Evolutionary conservation across 176 grass and related monocot genomes (phyloP).

Genomic region (Zea mays): Zm-B73-REFERENCE-NAM-5.0 NC_050096.1:281624001-281624500

Average conservation of each 20-base stretch:
- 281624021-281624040: not conserved
- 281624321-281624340: not conserved
- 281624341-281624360: not conserved
- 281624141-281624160: not conserved
- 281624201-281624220: not conserved
- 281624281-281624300: constrained; percentile 2
- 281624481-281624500: not conserved
- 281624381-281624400: not conserved
- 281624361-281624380: not conserved
- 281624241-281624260: not conserved
- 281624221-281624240: constrained; percentile 4
- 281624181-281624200: not conserved
- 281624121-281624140: constrained; percentile 36
- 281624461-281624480: not conserved
- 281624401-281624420: not conserved
- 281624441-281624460: not conserved
- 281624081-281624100: constrained; percentile 53
- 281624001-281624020: not conserved
- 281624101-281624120: constrained; percentile 35
- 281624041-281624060: constrained; percentile 76
- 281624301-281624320: not conserved
- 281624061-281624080: constrained; percentile 98
- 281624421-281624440: not conserved
- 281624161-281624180: not conserved
- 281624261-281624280: not conserved